Evolutionary conservation across 805 yeast genomes (phyloP).

Genomic region (Yueomyces sp.): DNA sequence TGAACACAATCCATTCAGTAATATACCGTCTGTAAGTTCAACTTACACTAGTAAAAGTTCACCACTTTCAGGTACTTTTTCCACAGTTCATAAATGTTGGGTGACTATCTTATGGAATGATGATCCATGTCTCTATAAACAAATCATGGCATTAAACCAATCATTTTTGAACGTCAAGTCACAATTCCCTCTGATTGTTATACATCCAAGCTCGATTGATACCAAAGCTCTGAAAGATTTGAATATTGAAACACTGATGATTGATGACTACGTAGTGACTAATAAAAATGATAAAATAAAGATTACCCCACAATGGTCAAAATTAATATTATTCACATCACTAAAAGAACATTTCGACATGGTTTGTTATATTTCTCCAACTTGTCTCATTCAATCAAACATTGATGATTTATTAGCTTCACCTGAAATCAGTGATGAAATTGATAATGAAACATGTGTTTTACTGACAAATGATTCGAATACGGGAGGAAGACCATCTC

Average conservation of each 20-base stretch:
- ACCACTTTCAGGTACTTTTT: not conserved
- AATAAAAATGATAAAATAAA: not conserved
- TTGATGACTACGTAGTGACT: not conserved
- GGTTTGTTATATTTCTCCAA: constrained; percentile 22
- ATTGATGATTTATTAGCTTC: constrained; percentile 19
- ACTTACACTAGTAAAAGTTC: not conserved
- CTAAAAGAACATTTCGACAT: constrained; percentile 13
- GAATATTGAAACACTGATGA: constrained; percentile 7
- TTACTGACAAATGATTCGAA: constrained; percentile 13
- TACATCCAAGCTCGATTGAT: constrained; percentile 10
- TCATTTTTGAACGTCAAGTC: constrained; percentile 14
- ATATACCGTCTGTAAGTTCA: constrained; percentile 3
- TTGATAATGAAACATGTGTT: constrained; percentile 25
- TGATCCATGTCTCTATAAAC: constrained; percentile 9
- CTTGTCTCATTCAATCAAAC: constrained; percentile 16
- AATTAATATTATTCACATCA: constrained; percentile 12
- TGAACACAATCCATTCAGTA: constrained; percentile 3
- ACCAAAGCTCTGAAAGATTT: constrained; percentile 4
- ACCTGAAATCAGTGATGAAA: constrained; percentile 15
- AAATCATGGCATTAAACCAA: constrained; percentile 14
- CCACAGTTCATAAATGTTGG: constrained; percentile 13
- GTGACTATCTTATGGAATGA: constrained; percentile 16
- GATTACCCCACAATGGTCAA: constrained; percentile 1
- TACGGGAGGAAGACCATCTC: not conserved
- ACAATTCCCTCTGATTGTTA: constrained; percentile 13